Base-by-base conservation (phyloP, 176 grass and related monocot genomes). In the Dendrocalamus sinicus region DNA sequence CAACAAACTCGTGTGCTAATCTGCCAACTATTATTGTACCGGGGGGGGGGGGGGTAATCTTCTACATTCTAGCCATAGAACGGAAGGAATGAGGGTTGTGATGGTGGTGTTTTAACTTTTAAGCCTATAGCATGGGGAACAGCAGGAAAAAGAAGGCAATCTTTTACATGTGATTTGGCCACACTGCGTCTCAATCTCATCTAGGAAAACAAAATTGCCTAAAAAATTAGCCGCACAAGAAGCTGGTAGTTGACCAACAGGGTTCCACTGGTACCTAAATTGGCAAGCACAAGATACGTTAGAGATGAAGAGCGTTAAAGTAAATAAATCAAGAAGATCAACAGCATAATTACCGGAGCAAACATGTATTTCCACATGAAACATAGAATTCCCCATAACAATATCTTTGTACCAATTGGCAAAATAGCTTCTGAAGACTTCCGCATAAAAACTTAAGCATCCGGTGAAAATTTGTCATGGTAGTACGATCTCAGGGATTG, bases 401-500 rank as follows among this genome's bases (percentile, higher is more conserved):
- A 44, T 50, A 19, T 61, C 40, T 75, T 59, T 69, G 22, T 51
- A 81, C 20, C 53, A 20, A 50, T 15, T 9, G 23, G 9, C 13
- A 44, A 63, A 59, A 75, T 48, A 62, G 35, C 63, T 71, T 66
- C 11, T 45, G 24, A 84, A 73, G 16, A 80, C 63, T 67, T n/a
- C 74, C 23, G 14, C 37, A 32, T 35, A 76, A 70, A 81, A 77
- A 82, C 52, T 50, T 77, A 87, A 79, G 71, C 3, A 82, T 86
- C 85, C 72, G 53, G 79, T 78, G 77, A 73, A 90, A 77, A 75
- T 76, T 88, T 84, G 6, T 76, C 63, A 90, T 89, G 40, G 45
- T 73, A 91, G 90, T 96, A 92, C 41, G 87, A 75, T 81, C 51
- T 84, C 72, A 99, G 72, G 32, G 30, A 74, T 79, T 89, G 24